Percentiles rank a stretch among this genome's conserved stretches.
These are phyloP conservation scores for Globisporangium alternatum DNA, from an alignment of 352 stramenopile genomes.

Conservation along the genomic window DNA sequence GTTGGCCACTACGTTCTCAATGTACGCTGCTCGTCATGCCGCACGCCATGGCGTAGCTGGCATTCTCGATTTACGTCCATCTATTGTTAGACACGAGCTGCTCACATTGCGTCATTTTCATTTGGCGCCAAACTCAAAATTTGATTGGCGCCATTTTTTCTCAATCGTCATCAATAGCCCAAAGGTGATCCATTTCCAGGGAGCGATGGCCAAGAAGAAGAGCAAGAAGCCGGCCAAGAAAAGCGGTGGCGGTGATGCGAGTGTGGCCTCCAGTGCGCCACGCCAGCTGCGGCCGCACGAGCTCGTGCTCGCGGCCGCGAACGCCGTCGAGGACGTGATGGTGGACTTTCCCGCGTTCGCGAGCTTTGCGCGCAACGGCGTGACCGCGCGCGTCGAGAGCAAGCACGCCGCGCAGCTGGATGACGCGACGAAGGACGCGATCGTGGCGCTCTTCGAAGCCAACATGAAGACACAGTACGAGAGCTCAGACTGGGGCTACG, in stretches of 20 bases:
- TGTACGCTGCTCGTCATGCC: background rate
- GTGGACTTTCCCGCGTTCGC: constrained; percentile 57
- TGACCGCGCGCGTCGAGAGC: constrained; percentile 43
- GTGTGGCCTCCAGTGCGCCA: background rate
- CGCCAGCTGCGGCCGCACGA: constrained; percentile 7
- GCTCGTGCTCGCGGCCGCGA: constrained; percentile 42
- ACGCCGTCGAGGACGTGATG: constrained; percentile 56
- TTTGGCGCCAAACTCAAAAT: constrained; percentile 1
- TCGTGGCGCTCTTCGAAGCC: constrained; percentile 80
- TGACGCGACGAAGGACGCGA: constrained; percentile 23
- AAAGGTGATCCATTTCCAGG: background rate
- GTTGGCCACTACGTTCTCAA: background rate
- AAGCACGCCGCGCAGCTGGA: constrained; percentile 36
- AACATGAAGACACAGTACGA: constrained; percentile 93
- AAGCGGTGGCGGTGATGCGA: background rate
- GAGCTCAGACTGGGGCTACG: constrained; percentile 88
- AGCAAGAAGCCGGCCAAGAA: constrained; percentile 19
- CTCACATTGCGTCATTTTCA: background rate
- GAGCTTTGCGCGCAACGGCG: constrained; percentile 46
- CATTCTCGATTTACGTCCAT: background rate
- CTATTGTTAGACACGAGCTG: background rate
- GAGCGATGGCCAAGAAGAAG: constrained; percentile 27
- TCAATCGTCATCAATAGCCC: background rate
- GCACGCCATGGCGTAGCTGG: background rate
- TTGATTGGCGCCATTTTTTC: constrained; percentile 10